Base-by-base conservation (phyloP, 2,329 filamentous ascomycete species). In the Parasarocladium wereldwijsianum region DNA sequence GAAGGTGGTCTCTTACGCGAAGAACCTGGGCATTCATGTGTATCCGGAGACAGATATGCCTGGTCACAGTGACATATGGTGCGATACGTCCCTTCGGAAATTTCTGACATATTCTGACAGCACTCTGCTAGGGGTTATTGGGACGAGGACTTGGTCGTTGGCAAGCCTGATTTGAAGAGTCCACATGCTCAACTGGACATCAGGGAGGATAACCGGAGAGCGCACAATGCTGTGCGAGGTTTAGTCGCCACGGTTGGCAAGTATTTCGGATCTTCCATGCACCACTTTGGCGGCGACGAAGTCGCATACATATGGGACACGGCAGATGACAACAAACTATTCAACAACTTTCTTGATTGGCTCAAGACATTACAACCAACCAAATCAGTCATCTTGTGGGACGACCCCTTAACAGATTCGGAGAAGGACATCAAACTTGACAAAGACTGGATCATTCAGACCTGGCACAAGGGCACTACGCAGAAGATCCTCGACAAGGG, bases 221-320 rank as follows among this genome's bases (percentile, higher is more conserved):
- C 20, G 12, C 20, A 28, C 17, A 13, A 28, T n/a, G 14, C 8
- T n/a, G 14, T 28, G 14, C 15, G 17, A 28, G 15, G 10, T 12
- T n/a, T 28, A 17, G 26, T 28, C 15, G 18, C 26, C 15, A 28
- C 26, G 15, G 26, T 28, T 13, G 26, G 20, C 26, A 12, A 13
- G 17, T 28, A 28, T n/a, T 28, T 28, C 26, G 26, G 26, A 18
- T 28, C 26, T 13, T 28, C 26, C 15, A 28, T 28, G 26, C 26
- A 28, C 26, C 26, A 28, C 17, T 28, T 28, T n/a, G 26, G 26
- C 26, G 26, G 26, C 26, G 26, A 28, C 17, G 26, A 28, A n/a
- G 26, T 28, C 16, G 26, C 26, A 10, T 28, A 28, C 16, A 28
- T 28, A 15, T 28, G 26, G 26, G 16, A 28, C 15, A 28, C 26